Evolutionary conservation across 1,139 yeast species (phyloP).

Genomic region (Geotrichum aggregatum): DNA sequence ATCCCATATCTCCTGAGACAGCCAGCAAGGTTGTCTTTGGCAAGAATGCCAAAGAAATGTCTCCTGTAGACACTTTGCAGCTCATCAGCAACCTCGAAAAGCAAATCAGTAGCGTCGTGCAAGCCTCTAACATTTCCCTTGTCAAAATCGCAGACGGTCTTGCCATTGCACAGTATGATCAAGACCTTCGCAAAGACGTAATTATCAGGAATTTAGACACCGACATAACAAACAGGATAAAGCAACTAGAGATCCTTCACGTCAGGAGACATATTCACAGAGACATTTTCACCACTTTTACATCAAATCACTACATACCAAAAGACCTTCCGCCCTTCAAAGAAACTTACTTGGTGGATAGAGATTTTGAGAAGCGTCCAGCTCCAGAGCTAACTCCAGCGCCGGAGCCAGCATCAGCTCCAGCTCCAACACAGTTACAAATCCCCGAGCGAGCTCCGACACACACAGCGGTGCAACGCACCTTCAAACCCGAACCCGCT

Average conservation of each 20-base stretch:
- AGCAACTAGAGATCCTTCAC: conserved; percentile 6
- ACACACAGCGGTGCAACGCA: conserved; percentile 13
- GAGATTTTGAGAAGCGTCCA: conserved; percentile 24
- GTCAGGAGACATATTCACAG: conserved; percentile 33
- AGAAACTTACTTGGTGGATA: conserved; percentile 30
- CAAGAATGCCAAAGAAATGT: conserved; percentile 1
- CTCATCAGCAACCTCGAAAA: conserved; percentile 13
- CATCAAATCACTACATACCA: conserved; percentile 25
- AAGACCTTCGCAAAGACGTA: conserved; percentile 8
- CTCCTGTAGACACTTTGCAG: conserved; percentile 11
- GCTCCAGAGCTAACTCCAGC: background rate
- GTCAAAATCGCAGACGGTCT: conserved; percentile 2
- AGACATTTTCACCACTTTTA: conserved; percentile 33
- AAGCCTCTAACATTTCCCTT: conserved; percentile 11
- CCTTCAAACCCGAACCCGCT: conserved; percentile 10
- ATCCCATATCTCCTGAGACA: conserved; percentile 13
- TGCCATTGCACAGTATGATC: conserved; percentile 14
- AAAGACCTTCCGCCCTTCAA: conserved; percentile 23
- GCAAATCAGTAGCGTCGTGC: conserved; percentile 8
- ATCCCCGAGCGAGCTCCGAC: background rate
- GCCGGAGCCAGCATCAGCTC: background rate
- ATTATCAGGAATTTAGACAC: conserved; percentile 11
- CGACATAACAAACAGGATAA: conserved; percentile 9
- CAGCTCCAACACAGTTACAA: background rate
- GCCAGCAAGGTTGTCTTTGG: conserved; percentile 15